Conservation (phyloP, 805 yeast genomes). For the Metschnikowia koreensis region DNA sequence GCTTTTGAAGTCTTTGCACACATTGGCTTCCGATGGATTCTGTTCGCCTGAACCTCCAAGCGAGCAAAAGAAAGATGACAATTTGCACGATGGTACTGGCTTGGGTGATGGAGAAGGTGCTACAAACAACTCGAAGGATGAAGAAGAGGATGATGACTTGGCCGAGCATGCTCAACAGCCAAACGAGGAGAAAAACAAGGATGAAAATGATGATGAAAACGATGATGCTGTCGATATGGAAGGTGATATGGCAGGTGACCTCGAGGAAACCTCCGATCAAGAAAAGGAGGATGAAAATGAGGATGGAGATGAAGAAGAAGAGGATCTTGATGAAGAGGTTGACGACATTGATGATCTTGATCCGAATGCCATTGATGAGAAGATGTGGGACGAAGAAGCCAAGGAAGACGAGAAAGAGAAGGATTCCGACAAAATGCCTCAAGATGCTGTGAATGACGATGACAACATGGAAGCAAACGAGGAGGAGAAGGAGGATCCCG, state of each 20-base stretch:
- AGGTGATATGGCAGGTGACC: constrained; percentile 95
- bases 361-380: constrained; percentile 93
- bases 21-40: constrained; percentile 77
- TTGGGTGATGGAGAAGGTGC: constrained; percentile 93
- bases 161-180: constrained; percentile 74
- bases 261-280: constrained; percentile 75
- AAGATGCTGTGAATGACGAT: constrained; percentile 50
- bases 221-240: constrained; percentile 92
- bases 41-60: constrained; percentile 84
- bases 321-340: constrained; percentile 82
- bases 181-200: constrained; percentile 64
- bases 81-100: constrained; percentile 83
- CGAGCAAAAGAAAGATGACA: constrained; percentile 57
- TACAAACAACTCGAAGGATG: constrained; percentile 73
- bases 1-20: constrained; percentile 53
- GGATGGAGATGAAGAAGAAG: constrained; percentile 37
- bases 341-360: constrained; percentile 88
- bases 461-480: constrained; percentile 49
- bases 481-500: constrained; percentile 38
- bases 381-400: constrained; percentile 96
- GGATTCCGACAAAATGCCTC: constrained; percentile 70
- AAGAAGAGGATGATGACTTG: constrained; percentile 88
- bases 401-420: constrained; percentile 76
- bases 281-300: constrained; percentile 51
- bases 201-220: constrained; percentile 59